A percentile compares a stretch with the other conserved stretches of the same genome.
Evolutionary conservation across 495 filamentous ascomycete species (phyloP).

Genomic region (Aspergillus kassunensis): DNA sequence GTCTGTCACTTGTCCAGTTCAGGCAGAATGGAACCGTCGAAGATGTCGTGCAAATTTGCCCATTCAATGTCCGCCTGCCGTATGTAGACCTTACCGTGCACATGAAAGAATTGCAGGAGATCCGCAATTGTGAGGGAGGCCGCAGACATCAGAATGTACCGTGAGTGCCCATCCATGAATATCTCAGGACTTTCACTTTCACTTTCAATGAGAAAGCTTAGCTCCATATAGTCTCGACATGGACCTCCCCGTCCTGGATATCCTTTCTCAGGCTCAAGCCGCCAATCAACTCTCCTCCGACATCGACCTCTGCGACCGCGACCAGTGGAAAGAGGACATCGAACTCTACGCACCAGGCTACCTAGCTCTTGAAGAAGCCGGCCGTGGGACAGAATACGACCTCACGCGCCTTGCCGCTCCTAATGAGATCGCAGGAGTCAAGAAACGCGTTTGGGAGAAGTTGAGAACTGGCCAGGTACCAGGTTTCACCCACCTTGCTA

Average conservation of each 20-base stretch:
- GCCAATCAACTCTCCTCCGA: not conserved
- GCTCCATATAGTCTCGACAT: not conserved
- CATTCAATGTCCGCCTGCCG: not conserved
- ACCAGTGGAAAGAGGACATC: not conserved
- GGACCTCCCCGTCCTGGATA: not conserved
- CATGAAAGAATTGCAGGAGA: not conserved
- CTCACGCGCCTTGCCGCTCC: not conserved
- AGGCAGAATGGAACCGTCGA: not conserved
- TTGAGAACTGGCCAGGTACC: not conserved
- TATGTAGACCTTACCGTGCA: not conserved
- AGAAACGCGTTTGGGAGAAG: not conserved
- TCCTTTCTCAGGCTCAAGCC: not conserved
- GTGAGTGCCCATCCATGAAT: not conserved
- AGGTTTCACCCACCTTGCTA: no score
- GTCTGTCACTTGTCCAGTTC: not conserved
- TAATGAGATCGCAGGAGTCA: not conserved
- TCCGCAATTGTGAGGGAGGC: not conserved
- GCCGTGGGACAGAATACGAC: not conserved
- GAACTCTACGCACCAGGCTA: not conserved
- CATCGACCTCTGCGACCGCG: not conserved
- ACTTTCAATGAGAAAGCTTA: not conserved
- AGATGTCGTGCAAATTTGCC: not conserved
- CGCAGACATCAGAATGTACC: not conserved
- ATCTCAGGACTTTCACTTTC: not conserved
- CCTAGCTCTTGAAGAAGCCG: not conserved